Evolutionary conservation across 106 monocot genomes (phyloP).

Genomic region (Apostasia shenzhenica): DNA sequence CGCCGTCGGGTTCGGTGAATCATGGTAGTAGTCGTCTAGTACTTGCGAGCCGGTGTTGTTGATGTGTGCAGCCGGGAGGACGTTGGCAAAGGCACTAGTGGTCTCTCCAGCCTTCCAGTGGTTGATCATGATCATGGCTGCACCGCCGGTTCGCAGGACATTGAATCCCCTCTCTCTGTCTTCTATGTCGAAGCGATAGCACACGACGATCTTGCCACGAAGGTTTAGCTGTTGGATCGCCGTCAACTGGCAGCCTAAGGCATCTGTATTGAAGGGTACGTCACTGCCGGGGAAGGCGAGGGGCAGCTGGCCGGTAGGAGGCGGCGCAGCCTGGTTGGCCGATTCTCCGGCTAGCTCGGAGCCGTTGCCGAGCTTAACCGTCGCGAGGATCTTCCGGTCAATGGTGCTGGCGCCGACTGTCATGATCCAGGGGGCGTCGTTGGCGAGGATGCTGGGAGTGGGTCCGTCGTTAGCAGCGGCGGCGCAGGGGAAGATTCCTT

Average conservation of each 20-base stretch:
- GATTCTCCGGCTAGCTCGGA: conserved; percentile 10
- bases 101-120: background rate
- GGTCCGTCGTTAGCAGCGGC: conserved; percentile 10
- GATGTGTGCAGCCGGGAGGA: conserved; percentile 28
- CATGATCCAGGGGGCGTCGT: conserved; percentile 27
- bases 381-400: conserved; percentile 6
- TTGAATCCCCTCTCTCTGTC: background rate
- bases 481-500: conserved; percentile 9
- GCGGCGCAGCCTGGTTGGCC: background rate
- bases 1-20: conserved; percentile 18
- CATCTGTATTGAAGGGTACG: background rate
- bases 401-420: conserved; percentile 16
- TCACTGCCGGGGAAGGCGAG: background rate
- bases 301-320: conserved; percentile 2
- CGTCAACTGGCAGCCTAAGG: background rate
- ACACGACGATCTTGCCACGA: conserved; percentile 11
- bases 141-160: conserved; percentile 6
- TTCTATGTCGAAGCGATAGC: background rate
- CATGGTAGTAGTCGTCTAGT: conserved; percentile 4
- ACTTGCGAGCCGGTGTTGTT: conserved; percentile 6
- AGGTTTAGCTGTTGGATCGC: conserved; percentile 2
- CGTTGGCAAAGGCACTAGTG: conserved; percentile 20
- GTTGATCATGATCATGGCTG: conserved; percentile 21
- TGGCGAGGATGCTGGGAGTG: background rate
- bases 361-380: conserved; percentile 13